These are phyloP conservation scores for Curvularia verruculosa DNA, from an alignment of 2,329 filamentous ascomycete species.

Conservation along the genomic window DNA sequence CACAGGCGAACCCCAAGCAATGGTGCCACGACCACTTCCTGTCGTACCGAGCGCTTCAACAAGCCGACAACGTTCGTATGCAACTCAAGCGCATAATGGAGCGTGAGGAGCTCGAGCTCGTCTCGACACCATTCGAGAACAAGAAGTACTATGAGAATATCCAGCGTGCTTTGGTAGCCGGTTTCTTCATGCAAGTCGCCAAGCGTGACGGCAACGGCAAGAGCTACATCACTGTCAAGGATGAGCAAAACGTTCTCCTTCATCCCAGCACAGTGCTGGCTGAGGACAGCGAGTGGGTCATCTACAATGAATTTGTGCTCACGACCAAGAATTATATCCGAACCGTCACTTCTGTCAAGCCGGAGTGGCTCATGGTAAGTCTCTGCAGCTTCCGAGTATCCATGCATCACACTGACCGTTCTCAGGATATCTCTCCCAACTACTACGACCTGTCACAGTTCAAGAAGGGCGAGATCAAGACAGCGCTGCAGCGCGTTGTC, in stretches of 20 bases:
- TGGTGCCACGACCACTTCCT: slow-evolving; percentile 99
- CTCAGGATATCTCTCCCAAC: slow-evolving; percentile 84
- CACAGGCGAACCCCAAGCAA: slow-evolving; percentile 76
- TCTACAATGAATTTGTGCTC: slow-evolving; percentile 98
- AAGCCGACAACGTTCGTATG: slow-evolving; percentile 89
- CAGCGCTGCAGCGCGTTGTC: slow-evolving; percentile 61
- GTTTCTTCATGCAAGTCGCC: slow-evolving; percentile 99
- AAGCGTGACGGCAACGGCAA: slow-evolving; percentile 90
- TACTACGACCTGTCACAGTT: slow-evolving; percentile 91
- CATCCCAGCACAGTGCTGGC: slow-evolving; percentile 91
- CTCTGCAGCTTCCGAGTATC: background rate
- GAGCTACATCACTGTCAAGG: slow-evolving; percentile 93
- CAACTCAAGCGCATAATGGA: slow-evolving; percentile 98
- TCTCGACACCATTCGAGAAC: slow-evolving; percentile 89
- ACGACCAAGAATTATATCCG: slow-evolving; percentile 98
- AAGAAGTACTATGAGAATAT: slow-evolving; percentile 99
- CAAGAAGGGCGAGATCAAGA: slow-evolving; percentile 83
- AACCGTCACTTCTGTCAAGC: slow-evolving; percentile 87
- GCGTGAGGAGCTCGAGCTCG: slow-evolving; percentile 79
- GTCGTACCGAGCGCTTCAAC: slow-evolving; percentile 83
- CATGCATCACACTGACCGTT: slow-evolving; percentile 14
- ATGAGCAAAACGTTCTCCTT: slow-evolving; percentile 89
- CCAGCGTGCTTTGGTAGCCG: slow-evolving; percentile 84
- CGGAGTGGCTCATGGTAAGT: slow-evolving; percentile 90
- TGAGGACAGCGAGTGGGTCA: slow-evolving; percentile 91